Evolutionary conservation across 345 rosid genomes (phyloP).

Genomic region (Eucalyptus globulus): DNA sequence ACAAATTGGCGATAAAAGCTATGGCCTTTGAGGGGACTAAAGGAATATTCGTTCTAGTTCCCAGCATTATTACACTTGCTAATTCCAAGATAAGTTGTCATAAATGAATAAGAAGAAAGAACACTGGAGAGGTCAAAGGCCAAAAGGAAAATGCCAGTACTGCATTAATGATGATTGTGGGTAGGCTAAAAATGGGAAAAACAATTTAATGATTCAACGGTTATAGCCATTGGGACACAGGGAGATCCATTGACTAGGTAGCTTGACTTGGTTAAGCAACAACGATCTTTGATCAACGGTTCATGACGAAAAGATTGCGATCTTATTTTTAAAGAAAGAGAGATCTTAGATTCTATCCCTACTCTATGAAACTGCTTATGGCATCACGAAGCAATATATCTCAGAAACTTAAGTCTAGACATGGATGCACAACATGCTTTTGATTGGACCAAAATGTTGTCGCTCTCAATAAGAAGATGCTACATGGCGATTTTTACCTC

Average conservation of each 20-base stretch:
- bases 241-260: not conserved
- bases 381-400: not conserved
- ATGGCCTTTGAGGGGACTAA: not conserved
- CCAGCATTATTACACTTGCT: not conserved
- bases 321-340: not conserved
- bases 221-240: not conserved
- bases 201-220: not conserved
- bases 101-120: not conserved
- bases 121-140: not conserved
- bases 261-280: not conserved
- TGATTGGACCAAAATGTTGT: not conserved
- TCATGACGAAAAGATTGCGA: not conserved
- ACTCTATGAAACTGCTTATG: not conserved
- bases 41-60: not conserved
- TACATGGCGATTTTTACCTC: not conserved
- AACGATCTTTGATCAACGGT: not conserved
- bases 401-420: not conserved
- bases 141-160: not conserved
- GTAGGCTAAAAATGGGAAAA: not conserved
- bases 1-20: not conserved
- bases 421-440: not conserved
- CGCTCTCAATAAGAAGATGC: not conserved
- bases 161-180: not conserved
- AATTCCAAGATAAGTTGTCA: not conserved
- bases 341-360: not conserved